Base-by-base conservation (phyloP, 2,329 filamentous ascomycete genomes). In the Fusarium goolgardi region DNA sequence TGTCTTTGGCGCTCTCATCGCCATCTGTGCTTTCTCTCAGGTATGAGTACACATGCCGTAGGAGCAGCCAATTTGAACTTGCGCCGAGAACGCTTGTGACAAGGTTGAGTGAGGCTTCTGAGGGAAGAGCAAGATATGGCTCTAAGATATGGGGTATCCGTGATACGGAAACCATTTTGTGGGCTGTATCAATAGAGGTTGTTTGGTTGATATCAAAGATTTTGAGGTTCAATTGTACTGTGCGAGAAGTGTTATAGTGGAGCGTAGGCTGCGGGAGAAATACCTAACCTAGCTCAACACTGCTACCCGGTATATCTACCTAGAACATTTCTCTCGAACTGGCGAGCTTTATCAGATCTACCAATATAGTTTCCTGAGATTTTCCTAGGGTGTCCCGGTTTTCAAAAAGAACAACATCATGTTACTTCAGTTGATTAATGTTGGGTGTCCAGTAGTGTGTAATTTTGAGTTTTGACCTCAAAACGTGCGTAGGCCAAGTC, bases 21-120 rank as follows among this genome's bases (percentile, higher is more conserved):
- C 72, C 61, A 40, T 54, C 65, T 37, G 39, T 59, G 67, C 34
- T 73, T 72, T 66, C 75, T 47, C 57, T 66, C 41, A 86, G 79
- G 9, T 82, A 78, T n/a, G 81, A 79, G 73, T 82, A 82, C 5
- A 90, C 75, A 72, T 85, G 85, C 37, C 88, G 83, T 46, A 88
- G 78, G 23, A 89, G 78, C 31, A 91, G 85, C 89, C 89, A 91
- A 77, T 90, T 90, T 3, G 88, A 82, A 63, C 82, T 86, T 20
- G 88, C 86, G 46, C 87, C 87, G 15, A 90, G 82, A 31, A 93
- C 88, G 65, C 86, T 87, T 18, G 91, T 93, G 54, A 94, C 79
- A 15, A 94, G 83, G 21, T 88, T 81, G 39, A 93, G 84, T 35
- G 88, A 87, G 18, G 84, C 80, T 69, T 87, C 83, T 8, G 82